Evolutionary conservation across 2,329 filamentous ascomycete species (phyloP).

Genomic region (Calonectria honghensis): DNA sequence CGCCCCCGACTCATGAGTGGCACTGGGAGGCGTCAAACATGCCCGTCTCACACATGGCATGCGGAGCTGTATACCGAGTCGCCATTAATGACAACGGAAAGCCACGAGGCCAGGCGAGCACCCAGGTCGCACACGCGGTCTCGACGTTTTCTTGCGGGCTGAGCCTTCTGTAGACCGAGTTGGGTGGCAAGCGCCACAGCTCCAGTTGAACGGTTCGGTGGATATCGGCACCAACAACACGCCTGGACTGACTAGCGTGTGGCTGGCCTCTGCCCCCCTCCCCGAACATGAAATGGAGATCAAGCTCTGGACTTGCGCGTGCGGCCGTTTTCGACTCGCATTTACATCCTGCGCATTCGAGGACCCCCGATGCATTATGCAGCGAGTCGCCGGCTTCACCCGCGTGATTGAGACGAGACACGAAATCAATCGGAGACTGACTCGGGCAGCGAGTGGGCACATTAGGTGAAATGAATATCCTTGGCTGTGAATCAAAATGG

Average conservation of each 20-base stretch:
- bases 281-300: conserved; percentile 40
- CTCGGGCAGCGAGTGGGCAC: conserved; percentile 22
- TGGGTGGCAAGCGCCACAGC: conserved; percentile 36
- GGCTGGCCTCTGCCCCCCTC: conserved; percentile 42
- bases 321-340: conserved; percentile 4
- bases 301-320: conserved; percentile 13
- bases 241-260: conserved; percentile 39
- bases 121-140: conserved; percentile 4
- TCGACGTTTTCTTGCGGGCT: conserved; percentile 37
- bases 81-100: conserved; percentile 15
- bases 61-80: not conserved
- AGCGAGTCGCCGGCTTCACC: conserved; percentile 8
- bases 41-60: conserved; percentile 15
- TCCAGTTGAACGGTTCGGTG: conserved; percentile 53
- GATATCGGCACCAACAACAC: conserved; percentile 43
- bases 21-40: conserved; percentile 30
- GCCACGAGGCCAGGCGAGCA: conserved; percentile 19
- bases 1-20: conserved; percentile 16
- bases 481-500: conserved; percentile 42
- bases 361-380: not conserved
- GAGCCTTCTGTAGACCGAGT: conserved; percentile 27
- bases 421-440: conserved; percentile 19
- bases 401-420: conserved; percentile 6
- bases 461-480: conserved; percentile 9
- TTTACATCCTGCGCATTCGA: not conserved